phyloP scores from a whole-genome alignment of 257 asterid genomes.

The Gentiana dahurica region DNA sequence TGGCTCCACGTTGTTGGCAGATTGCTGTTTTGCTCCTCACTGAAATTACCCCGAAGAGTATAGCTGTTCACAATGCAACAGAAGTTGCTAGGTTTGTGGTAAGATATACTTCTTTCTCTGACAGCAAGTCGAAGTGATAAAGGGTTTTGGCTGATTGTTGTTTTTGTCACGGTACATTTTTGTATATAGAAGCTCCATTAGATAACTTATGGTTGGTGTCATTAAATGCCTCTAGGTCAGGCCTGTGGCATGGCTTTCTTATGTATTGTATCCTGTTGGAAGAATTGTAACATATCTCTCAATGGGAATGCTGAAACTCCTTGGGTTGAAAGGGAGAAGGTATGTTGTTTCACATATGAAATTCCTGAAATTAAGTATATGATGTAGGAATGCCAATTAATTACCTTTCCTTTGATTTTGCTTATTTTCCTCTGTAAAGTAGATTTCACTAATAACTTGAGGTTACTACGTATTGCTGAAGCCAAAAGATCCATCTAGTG shows the following conservation, averaged over 20 bases:
- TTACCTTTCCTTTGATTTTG: no score
- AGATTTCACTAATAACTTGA: no score
- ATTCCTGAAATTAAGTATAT: neutral
- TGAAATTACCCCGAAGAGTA: slow-evolving; percentile 96
- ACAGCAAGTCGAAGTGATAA: neutral
- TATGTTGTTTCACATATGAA: slow-evolving; percentile 7
- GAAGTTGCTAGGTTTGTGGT: slow-evolving; percentile 98
- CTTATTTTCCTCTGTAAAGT: no score
- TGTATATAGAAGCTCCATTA: neutral
- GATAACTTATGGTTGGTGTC: slow-evolving; percentile 18
- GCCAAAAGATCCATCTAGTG: no score
- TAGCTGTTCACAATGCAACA: slow-evolving; percentile 97
- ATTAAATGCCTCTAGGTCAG: slow-evolving; percentile 66
- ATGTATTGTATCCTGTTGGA: slow-evolving; percentile 88
- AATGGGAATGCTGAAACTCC: slow-evolving; percentile 96
- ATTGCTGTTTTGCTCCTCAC: slow-evolving; percentile 93
- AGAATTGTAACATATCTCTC: slow-evolving; percentile 92
- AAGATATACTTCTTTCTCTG: slow-evolving; percentile 28
- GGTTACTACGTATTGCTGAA: no score
- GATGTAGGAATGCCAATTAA: no score
- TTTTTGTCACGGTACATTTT: neutral
- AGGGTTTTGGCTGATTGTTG: neutral
- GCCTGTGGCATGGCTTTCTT: slow-evolving; percentile 99
- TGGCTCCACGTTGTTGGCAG: slow-evolving; percentile 31
- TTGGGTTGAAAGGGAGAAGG: slow-evolving; percentile 97